A percentile compares a stretch with the other conserved stretches of the same genome.
phyloP scores from a whole-genome alignment of 352 stramenopile genomes.

The Phytophthora kernoviae region DNA sequence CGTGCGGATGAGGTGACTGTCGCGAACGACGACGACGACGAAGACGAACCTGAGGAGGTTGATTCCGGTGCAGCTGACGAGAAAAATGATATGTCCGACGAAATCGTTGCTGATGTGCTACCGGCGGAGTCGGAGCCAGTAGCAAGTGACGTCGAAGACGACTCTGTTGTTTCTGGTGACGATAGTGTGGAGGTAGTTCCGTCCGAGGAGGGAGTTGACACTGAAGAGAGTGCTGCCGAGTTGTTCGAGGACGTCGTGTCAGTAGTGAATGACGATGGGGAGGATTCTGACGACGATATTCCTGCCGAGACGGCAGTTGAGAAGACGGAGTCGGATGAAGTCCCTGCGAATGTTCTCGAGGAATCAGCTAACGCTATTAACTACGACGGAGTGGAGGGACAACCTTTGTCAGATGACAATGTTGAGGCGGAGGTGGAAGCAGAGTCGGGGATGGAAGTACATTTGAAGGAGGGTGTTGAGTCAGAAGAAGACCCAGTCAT shows the following conservation, averaged over 20 bases:
- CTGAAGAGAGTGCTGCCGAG: conserved; percentile 1
- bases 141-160: neutral
- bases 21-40: too few species aligned
- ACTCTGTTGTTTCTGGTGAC: neutral
- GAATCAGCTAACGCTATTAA: neutral
- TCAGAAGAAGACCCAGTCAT: conserved; percentile 8
- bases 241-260: conserved; percentile 3
- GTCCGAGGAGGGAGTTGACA: neutral
- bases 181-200: neutral
- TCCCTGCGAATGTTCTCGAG: neutral
- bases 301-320: neutral
- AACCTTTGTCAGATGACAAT: neutral
- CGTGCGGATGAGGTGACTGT: too few species aligned
- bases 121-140: too few species aligned
- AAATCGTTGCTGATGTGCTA: too few species aligned
- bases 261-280: neutral
- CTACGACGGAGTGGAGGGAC: neutral
- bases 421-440: conserved; percentile 9
- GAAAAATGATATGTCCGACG: too few species aligned
- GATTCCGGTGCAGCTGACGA: too few species aligned
- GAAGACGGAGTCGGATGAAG: conserved; percentile 2
- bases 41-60: too few species aligned
- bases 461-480: neutral
- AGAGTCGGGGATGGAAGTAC: neutral
- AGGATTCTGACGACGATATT: conserved; percentile 1